Base-by-base conservation (phyloP, 176 grass and related monocot genomes). In the Eleusine coracana region DNA sequence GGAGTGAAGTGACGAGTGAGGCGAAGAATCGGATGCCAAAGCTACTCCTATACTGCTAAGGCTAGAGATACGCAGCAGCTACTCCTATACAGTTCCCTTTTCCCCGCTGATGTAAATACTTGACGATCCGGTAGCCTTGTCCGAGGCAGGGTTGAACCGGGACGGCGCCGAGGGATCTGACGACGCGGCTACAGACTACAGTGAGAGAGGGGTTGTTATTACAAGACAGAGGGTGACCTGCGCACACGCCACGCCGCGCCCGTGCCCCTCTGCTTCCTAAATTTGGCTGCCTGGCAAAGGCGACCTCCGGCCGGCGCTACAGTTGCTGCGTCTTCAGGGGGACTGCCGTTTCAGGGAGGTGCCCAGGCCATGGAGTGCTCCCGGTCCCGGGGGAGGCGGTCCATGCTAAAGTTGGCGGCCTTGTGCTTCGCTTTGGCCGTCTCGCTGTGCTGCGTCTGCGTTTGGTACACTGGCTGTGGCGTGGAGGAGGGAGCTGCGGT, bases 1-100 rank as follows among this genome's bases (percentile, higher is more conserved):
- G 3, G 40, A 39, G 74, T 72, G 79, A 82, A 49, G 83, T 89
- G 88, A 89, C 88, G 66, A 58, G 73, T 59, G 66, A 82, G 82
- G 70, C 28, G 45, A 75, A 74, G 61, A 59, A 29, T 54, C 46
- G 25, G 21, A 84, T 58, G 80, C 68, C 25, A 29, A 63, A 63
- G 20, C 52, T 20, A 45, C 17, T 54, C 12, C 25, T 25, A 60
- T 36, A 0, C 63, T 41, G 3, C 46, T 7, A n/a, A 36, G 39
- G 73, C 15, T 37, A 61, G 55, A 2, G 16, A 23, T 77, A 21
- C 42, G 42, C 62, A 50, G 25, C 61, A 20, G 18, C 38, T 18
- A 17, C 70, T 87, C 49, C 28, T 61, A 14, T 59, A 31, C 23
- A 38, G 25, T 46, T 23, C 37, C 66, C 20, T 39, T 25, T 4